These are phyloP conservation scores for Sporothrix pseudoabietina DNA, from an alignment of 2,329 filamentous ascomycete species.

Conservation along the genomic window DNA sequence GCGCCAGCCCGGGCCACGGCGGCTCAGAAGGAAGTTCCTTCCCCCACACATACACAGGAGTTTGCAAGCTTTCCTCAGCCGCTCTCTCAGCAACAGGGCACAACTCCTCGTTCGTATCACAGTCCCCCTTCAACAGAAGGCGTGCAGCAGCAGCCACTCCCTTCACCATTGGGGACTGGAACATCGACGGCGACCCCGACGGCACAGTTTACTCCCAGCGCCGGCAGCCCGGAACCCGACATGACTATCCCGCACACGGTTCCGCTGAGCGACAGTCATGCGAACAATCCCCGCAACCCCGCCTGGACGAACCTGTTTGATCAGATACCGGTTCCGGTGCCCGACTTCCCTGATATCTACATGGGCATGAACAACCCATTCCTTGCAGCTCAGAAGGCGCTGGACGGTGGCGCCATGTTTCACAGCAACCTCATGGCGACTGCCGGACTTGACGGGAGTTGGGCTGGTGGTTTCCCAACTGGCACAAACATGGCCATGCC, in stretches of 20 bases:
- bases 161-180: conserved; percentile 21
- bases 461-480: neutral
- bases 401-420: conserved; percentile 24
- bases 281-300: conserved; percentile 14
- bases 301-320: conserved; percentile 28
- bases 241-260: neutral
- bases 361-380: conserved; percentile 38
- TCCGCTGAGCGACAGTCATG: neutral
- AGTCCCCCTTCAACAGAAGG: conserved; percentile 16
- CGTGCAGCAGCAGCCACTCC: conserved; percentile 20
- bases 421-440: conserved; percentile 21
- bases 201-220: conserved; percentile 19
- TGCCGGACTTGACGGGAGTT: conserved; percentile 8
- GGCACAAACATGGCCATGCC: conserved; percentile 13
- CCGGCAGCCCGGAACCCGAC: conserved; percentile 24
- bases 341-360: conserved; percentile 32
- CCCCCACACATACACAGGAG: neutral
- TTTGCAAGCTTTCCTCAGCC: neutral
- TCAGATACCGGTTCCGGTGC: conserved; percentile 20
- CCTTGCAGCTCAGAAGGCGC: conserved; percentile 17
- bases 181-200: conserved; percentile 15
- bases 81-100: neutral
- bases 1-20: neutral
- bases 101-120: neutral
- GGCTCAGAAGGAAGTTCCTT: neutral